Base-by-base conservation (phyloP, 75 land plant species). In the Pinus albicaulis region DNA sequence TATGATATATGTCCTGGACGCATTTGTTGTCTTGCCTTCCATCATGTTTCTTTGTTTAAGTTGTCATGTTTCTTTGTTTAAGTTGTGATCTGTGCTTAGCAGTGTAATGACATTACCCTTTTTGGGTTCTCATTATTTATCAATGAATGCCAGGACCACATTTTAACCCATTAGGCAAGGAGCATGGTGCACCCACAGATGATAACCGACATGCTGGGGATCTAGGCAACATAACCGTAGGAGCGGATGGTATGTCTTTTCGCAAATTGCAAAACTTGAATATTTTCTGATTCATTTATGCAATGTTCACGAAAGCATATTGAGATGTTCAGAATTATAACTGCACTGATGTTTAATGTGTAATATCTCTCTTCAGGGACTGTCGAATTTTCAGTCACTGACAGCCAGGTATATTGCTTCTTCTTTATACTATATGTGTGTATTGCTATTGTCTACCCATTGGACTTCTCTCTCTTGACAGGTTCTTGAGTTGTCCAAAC, bases 161-260 rank as follows among this genome's bases (percentile, higher is more conserved):
- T 75, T 93, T 83, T 78, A 93, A 93, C 70, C 95, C 95, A 57
- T 81, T 75, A 60, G 86, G 83, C 56, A 83, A 86, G 75, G 93
- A 89, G 65, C 95, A 93, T 76, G 95, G 95, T 74, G 95, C 93
- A 56, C 95, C 95, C 55, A 89, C 89, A 28, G 95, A 93, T 75
- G 89, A 87, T 60, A 75, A 44, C 76, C 87, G 93, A 24, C 95
- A 93, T 84, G 95, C 91, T 78, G 95, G 95, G 75, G 95, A 93
- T 80, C 83, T 93, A 64, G 95, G 95, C 31, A 93, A 93, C 71
- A 71, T 91, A 56, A 78, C 59, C 55, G 93, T 77, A 28, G 85
- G 91, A 56, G 91, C 78, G 52, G 89, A 90, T 86, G 95, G 95
- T 93, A 87, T 17, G n/a, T 80, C 10, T 76, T 64, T n/a, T n/a